phyloP scores from a whole-genome alignment of 305 asterid genomes.

The Stenogyne calaminthoides region DNA sequence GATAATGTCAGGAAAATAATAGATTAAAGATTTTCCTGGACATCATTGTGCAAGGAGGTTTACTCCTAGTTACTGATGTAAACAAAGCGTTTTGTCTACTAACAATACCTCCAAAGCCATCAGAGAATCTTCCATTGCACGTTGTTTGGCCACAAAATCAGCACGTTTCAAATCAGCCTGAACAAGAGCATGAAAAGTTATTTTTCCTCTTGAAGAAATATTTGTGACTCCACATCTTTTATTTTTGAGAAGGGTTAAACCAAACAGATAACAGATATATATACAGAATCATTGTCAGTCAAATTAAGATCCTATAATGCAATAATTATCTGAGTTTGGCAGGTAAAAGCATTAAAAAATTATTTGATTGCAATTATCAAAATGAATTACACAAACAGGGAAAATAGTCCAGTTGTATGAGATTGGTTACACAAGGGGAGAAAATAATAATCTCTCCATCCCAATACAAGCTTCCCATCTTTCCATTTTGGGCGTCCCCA shows the following conservation, averaged over 20 bases:
- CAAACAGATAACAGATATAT: no score
- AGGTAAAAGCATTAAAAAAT: background rate
- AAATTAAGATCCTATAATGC: no score
- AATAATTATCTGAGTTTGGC: background rate
- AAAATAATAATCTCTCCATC: background rate
- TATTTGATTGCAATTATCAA: background rate
- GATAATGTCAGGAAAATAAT: background rate
- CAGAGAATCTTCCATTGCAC: constrained; percentile 88
- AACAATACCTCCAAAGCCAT: constrained; percentile 80
- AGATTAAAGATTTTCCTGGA: constrained; percentile 6
- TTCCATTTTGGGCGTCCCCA: no score
- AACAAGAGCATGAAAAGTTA: constrained; percentile 31
- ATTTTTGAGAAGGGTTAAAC: no score
- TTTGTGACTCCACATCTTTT: background rate
- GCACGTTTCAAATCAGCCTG: constrained; percentile 94
- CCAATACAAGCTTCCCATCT: no score
- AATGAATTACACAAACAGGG: background rate
- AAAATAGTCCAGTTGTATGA: background rate
- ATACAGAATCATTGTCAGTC: no score
- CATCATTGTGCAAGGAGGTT: constrained; percentile 4
- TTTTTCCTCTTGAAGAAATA: background rate
- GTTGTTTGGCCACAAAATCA: constrained; percentile 80
- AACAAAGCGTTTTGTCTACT: constrained; percentile 17
- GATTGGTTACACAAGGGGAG: background rate
- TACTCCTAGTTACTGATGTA: background rate